These are phyloP conservation scores for Wickerhamiella domercqiae DNA, from an alignment of 805 yeast species.

Conservation along the genomic window DNA sequence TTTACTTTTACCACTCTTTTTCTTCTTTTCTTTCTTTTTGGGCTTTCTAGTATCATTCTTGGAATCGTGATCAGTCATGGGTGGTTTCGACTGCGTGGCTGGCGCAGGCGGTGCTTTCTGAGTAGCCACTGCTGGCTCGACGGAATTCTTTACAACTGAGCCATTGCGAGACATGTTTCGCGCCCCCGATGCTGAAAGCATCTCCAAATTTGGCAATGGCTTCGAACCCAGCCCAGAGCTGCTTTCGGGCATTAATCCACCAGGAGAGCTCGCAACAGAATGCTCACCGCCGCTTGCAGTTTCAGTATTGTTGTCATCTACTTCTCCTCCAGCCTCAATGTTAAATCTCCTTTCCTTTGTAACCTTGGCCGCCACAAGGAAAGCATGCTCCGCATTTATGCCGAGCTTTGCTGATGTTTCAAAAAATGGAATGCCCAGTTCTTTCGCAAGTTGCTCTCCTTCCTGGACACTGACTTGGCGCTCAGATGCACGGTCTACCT, in stretches of 20 bases:
- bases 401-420: constrained; percentile 93
- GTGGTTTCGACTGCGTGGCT: background rate
- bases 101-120: background rate
- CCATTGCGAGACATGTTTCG: too few species aligned
- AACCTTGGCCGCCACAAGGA: constrained; percentile 45
- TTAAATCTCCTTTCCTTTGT: constrained; percentile 60
- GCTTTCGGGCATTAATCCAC: background rate
- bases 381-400: constrained; percentile 74
- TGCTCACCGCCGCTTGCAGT: background rate
- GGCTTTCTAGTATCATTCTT: background rate
- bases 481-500: constrained; percentile 60
- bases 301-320: background rate
- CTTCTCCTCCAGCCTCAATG: constrained; percentile 55
- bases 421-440: constrained; percentile 49
- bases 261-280: background rate
- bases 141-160: too few species aligned
- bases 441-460: constrained; percentile 62
- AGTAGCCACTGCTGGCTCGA: background rate
- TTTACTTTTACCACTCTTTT: too few species aligned
- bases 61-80: background rate
- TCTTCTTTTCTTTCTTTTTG: background rate
- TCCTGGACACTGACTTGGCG: constrained; percentile 72
- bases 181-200: background rate
- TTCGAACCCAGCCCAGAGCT: background rate
- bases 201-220: background rate